Evolutionary conservation across 176 grass and related monocot genomes (phyloP).

Genomic region (Calamus simplicifolius): DNA sequence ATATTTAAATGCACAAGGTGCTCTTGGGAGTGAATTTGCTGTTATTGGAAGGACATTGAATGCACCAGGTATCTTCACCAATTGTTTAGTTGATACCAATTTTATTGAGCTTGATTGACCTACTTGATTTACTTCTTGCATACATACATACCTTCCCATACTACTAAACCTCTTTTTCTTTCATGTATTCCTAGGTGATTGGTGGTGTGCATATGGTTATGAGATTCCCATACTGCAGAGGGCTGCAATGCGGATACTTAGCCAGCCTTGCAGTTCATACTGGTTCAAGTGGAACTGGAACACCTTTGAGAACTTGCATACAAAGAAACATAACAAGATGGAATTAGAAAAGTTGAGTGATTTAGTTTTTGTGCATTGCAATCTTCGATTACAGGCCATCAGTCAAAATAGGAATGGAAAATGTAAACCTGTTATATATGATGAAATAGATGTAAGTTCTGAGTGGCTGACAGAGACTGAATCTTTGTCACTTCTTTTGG

Average conservation of each 20-base stretch:
- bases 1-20: constrained; percentile 23
- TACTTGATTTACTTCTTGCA: neutral
- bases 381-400: constrained; percentile 21
- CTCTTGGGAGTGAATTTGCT: constrained; percentile 23
- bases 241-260: constrained; percentile 21
- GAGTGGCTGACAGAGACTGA: constrained; percentile 20
- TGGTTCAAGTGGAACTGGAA: constrained; percentile 24
- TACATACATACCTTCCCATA: neutral
- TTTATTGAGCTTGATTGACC: neutral
- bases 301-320: constrained; percentile 9
- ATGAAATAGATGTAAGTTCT: constrained; percentile 22
- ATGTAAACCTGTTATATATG: constrained; percentile 15
- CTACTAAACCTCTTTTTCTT: neutral
- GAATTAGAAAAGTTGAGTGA: constrained; percentile 16
- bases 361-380: constrained; percentile 24
- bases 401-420: constrained; percentile 8
- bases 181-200: constrained; percentile 15
- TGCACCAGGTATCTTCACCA: constrained; percentile 10
- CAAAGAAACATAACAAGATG: constrained; percentile 12
- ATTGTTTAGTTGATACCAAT: neutral
- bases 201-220: constrained; percentile 26
- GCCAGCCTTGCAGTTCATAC: constrained; percentile 23
- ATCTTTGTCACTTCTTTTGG: constrained; percentile 19
- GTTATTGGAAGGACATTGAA: constrained; percentile 21
- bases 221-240: constrained; percentile 19